Conservation (phyloP, 2,329 filamentous ascomycete genomes). For the Coniochaeta sp. region DNA sequence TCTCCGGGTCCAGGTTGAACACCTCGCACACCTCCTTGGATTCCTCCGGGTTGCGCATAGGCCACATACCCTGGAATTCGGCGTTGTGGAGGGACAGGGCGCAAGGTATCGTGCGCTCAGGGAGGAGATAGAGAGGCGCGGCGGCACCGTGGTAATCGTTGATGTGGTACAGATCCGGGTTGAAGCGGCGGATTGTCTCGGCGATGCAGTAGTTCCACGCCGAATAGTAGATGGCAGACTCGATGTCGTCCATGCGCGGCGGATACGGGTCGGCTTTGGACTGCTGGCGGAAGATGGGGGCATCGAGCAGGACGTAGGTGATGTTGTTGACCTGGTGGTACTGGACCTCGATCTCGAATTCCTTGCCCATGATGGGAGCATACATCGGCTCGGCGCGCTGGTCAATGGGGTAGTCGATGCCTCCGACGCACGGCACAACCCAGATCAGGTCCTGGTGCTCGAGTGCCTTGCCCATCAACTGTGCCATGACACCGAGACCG, state of each 20-base stretch:
- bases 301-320: slow-evolving; percentile 60
- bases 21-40: slow-evolving; percentile 56
- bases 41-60: slow-evolving; percentile 55
- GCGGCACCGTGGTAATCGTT: slow-evolving; percentile 28
- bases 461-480: slow-evolving; percentile 60
- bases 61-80: slow-evolving; percentile 63
- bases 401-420: slow-evolving; percentile 55
- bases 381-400: slow-evolving; percentile 52
- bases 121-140: slow-evolving; percentile 57
- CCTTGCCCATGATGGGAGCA: slow-evolving; percentile 51
- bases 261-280: slow-evolving; percentile 57
- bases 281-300: slow-evolving; percentile 56
- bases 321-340: slow-evolving; percentile 58
- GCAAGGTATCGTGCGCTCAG: slow-evolving; percentile 47
- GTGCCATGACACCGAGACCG: slow-evolving; percentile 62
- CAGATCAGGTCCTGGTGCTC: slow-evolving; percentile 58
- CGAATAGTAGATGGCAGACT: slow-evolving; percentile 61
- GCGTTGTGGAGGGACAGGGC: slow-evolving; percentile 62
- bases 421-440: slow-evolving; percentile 56
- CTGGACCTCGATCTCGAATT: slow-evolving; percentile 55
- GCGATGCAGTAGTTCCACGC: slow-evolving; percentile 66
- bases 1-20: slow-evolving; percentile 51
- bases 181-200: slow-evolving; percentile 52
- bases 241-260: slow-evolving; percentile 61
- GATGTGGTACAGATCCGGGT: slow-evolving; percentile 30